These are phyloP conservation scores for Fusarium cyanostomum DNA, from an alignment of 2,329 filamentous ascomycete genomes.

Conservation along the genomic window DNA sequence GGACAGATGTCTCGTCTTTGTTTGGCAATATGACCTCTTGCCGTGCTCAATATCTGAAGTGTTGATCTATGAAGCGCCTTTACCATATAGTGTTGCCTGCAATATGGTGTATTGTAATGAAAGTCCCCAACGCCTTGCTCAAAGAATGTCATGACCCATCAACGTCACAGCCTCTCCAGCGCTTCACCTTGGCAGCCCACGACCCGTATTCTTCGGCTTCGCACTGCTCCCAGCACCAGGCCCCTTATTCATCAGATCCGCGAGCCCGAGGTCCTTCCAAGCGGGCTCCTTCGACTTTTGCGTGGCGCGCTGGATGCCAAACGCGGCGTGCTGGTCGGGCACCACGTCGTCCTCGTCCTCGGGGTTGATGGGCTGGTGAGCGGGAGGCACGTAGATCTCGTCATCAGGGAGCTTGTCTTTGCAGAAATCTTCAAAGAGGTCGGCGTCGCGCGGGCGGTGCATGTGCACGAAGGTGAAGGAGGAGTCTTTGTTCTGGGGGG, in stretches of 20 bases:
- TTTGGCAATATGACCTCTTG: slow-evolving; percentile 17
- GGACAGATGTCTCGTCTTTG: slow-evolving; percentile 10
- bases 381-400: slow-evolving; percentile 82
- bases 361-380: slow-evolving; percentile 84
- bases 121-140: slow-evolving; percentile 24
- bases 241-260: slow-evolving; percentile 73
- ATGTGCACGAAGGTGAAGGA: slow-evolving; percentile 80
- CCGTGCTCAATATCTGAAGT: slow-evolving; percentile 15
- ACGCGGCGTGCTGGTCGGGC: slow-evolving; percentile 87
- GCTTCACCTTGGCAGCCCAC: slow-evolving; percentile 31
- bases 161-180: not conserved
- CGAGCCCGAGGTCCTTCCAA: slow-evolving; percentile 83
- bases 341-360: slow-evolving; percentile 91
- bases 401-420: slow-evolving; percentile 76
- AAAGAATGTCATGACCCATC: not conserved
- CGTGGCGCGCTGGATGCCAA: slow-evolving; percentile 84
- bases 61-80: not conserved
- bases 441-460: slow-evolving; percentile 74
- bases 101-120: not conserved
- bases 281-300: slow-evolving; percentile 75
- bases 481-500: slow-evolving; percentile 74
- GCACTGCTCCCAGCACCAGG: slow-evolving; percentile 49
- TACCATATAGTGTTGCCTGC: no score
- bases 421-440: slow-evolving; percentile 82
- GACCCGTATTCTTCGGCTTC: slow-evolving; percentile 29